Evolutionary conservation across 179 eudicot species (phyloP), one percentile per base, ranked within the genome.

Genomic region (Corrigiola litoralis): DNA sequence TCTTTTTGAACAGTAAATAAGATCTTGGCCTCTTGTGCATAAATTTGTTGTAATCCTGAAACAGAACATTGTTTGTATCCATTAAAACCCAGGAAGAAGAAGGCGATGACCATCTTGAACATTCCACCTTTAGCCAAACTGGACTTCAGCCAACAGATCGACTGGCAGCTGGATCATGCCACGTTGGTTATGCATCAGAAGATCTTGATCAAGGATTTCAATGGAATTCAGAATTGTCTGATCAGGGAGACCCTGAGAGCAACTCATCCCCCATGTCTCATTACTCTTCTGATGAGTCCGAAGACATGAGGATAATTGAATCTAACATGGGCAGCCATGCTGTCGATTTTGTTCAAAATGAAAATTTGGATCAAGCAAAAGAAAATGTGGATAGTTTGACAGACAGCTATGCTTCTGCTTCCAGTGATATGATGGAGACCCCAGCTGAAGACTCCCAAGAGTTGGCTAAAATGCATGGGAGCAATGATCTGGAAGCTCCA

Each of bases 11-110:
- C 33, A n/a, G 47, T 27, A 11, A 16, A 44, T 12, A 2, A 27
- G 49, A 28, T 37, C 38, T 21, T 14, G 56, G 36, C 42, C 47
- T 44, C 12, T 2, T 47, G 13, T 44, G 42, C 24, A 53, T 44
- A 8, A 29, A 12, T 2, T 38, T 18, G 25, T n/a, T 14, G 18
- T 14, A 4, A 18, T 41, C 56, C 47, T 23, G 29, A 69, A 61
- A 40, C 34, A 67, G 58, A 58, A 59, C 42, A 42, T n/a, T 33
- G 25, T 25, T 27, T 72, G 45, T 52, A 31, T 60, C 42, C 45
- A 34, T 41, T 74, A 48, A 34, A 10, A 44, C 85, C 84, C 87
- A 81, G 72, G 85, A 77, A 41, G 74, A 50, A 40, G 90, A 79
- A 69, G 75, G 64, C 56, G 67, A 61, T 50, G 82, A 54, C 18